These are phyloP conservation scores for Candida incommunis DNA, from an alignment of 805 yeast species.

Conservation along the genomic window DNA sequence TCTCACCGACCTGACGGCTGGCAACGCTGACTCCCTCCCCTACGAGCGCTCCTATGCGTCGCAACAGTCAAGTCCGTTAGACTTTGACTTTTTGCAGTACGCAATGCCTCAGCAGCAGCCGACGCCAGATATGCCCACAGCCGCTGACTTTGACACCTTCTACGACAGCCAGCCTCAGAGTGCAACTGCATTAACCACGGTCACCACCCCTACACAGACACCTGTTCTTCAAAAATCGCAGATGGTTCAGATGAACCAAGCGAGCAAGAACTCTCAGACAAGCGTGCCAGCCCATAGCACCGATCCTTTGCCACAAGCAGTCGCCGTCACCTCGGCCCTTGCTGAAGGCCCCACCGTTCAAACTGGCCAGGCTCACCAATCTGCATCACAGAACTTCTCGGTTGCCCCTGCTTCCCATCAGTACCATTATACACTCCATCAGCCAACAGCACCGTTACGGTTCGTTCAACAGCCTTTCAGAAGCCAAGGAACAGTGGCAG, in stretches of 20 bases:
- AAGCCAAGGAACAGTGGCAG: background rate
- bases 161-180: background rate
- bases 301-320: too few species aligned
- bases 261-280: too few species aligned
- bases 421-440: background rate
- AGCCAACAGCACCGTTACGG: background rate
- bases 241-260: too few species aligned
- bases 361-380: too few species aligned
- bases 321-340: background rate
- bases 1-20: background rate
- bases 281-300: too few species aligned
- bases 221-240: background rate
- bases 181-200: background rate
- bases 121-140: background rate
- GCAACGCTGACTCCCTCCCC: background rate
- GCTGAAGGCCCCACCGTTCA: constrained; percentile 1
- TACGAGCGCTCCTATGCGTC: background rate
- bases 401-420: background rate
- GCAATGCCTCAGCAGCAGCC: constrained; percentile 1
- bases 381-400: background rate
- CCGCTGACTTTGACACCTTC: background rate
- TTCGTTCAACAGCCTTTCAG: background rate
- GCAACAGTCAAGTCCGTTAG: background rate
- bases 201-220: background rate
- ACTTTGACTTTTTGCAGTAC: background rate